phyloP scores from a whole-genome alignment of 306 rosid genomes.

The Bauhinia variegata region DNA sequence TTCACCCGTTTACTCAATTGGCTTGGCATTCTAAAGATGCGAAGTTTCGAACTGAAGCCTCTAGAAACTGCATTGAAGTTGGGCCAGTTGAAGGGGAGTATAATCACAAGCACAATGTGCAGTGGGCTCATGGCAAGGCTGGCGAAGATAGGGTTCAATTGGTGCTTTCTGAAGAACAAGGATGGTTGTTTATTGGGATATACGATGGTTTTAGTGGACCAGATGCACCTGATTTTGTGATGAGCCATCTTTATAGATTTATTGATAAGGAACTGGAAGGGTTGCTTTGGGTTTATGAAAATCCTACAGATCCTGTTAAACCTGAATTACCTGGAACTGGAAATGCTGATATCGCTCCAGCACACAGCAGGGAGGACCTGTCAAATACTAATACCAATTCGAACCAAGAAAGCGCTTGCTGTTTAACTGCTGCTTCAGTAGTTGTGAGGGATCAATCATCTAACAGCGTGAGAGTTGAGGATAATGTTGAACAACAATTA shows the following conservation, averaged over 20 bases:
- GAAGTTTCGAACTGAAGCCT: slow-evolving; percentile 51
- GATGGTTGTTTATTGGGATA: slow-evolving; percentile 77
- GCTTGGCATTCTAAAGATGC: slow-evolving; percentile 64
- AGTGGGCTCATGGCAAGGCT: slow-evolving; percentile 83
- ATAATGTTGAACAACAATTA: slow-evolving; percentile 27
- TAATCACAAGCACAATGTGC: slow-evolving; percentile 57
- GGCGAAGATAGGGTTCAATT: slow-evolving; percentile 79
- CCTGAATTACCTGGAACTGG: slow-evolving; percentile 33
- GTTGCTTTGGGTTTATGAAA: slow-evolving; percentile 69
- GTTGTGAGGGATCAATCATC: slow-evolving; percentile 37
- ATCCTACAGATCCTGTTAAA: slow-evolving; percentile 38
- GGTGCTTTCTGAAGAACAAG: slow-evolving; percentile 75
- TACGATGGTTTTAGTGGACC: slow-evolving; percentile 80
- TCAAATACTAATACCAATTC: slow-evolving; percentile 38
- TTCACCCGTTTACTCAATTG: slow-evolving; percentile 60
- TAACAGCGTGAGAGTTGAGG: slow-evolving; percentile 53
- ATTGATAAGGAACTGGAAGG: slow-evolving; percentile 69
- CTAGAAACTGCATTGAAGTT: slow-evolving; percentile 44
- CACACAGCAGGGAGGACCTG: slow-evolving; percentile 37
- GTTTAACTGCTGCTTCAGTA: slow-evolving; percentile 35
- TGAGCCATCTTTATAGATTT: slow-evolving; percentile 67
- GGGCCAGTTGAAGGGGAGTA: slow-evolving; percentile 54
- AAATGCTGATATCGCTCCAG: slow-evolving; percentile 32
- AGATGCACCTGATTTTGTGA: slow-evolving; percentile 73
- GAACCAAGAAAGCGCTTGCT: slow-evolving; percentile 36